phyloP scores from a whole-genome alignment of 148 eudicot species.

The Camellia sinensis region DNA sequence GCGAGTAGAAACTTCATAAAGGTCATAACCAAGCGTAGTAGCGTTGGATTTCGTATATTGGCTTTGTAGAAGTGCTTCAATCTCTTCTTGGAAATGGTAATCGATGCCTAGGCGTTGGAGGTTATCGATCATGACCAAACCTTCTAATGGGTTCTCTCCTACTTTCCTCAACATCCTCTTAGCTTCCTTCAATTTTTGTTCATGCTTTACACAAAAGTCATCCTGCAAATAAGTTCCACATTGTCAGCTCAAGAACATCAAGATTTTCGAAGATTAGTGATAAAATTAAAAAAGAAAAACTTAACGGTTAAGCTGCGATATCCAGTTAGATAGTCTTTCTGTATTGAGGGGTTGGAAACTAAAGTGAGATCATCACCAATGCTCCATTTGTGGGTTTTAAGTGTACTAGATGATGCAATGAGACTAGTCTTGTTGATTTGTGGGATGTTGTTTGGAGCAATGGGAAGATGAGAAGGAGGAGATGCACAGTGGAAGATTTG shows the following conservation, averaged over 20 bases:
- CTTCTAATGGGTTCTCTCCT: constrained; percentile 16
- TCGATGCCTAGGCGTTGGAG: constrained; percentile 39
- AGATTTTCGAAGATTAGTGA: neutral
- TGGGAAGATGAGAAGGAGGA: neutral
- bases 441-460: neutral
- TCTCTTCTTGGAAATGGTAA: constrained; percentile 23
- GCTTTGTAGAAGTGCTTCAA: constrained; percentile 16
- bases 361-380: neutral
- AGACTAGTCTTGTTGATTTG: neutral
- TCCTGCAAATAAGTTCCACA: constrained; percentile 1
- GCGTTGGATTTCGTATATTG: neutral
- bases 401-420: neutral
- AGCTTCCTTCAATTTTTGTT: constrained; percentile 6
- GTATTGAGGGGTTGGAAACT: neutral
- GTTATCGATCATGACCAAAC: constrained; percentile 24
- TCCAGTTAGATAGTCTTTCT: neutral
- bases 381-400: constrained; percentile 8
- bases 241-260: neutral
- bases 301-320: neutral
- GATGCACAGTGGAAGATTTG: neutral
- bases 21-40: constrained; percentile 2
- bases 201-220: neutral
- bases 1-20: constrained; percentile 40
- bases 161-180: neutral
- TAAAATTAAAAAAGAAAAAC: neutral